A percentile compares a stretch with the other conserved stretches of the same genome.
Evolutionary conservation across 2,329 filamentous ascomycete species (phyloP).

Genomic region (Elsinoe perseae): DNA sequence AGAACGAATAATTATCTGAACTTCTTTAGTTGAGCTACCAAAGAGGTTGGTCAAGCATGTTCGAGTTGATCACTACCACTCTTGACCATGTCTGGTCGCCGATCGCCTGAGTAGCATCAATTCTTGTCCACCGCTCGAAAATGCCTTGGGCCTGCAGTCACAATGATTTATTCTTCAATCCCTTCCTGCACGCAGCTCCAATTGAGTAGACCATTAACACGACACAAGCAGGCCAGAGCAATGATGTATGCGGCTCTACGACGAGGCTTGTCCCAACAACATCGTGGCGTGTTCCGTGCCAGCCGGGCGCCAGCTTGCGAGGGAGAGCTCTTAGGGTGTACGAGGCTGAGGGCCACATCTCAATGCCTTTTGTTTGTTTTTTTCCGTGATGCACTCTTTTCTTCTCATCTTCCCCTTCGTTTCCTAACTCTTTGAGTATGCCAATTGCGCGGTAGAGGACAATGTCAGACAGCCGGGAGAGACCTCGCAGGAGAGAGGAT

Average conservation of each 20-base stretch:
- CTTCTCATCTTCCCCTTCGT: not conserved
- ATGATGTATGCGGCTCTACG: not conserved
- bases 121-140: no score
- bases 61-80: no score
- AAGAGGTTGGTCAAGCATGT: no score
- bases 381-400: not conserved
- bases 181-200: not conserved
- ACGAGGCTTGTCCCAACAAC: not conserved
- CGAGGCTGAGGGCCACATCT: not conserved
- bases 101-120: no score
- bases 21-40: no score
- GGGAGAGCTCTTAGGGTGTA: not conserved
- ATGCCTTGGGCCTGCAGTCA: no score
- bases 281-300: not conserved
- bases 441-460: not conserved
- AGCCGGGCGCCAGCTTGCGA: not conserved
- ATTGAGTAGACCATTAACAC: no score
- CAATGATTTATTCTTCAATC: no score
- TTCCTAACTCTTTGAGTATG: not conserved
- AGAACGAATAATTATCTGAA: no score
- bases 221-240: not conserved
- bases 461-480: slow-evolving; percentile 9
- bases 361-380: not conserved
- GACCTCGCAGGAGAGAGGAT: slow-evolving; percentile 3
- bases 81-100: no score